Percentiles rank a stretch among this genome's conserved stretches.
These are phyloP conservation scores for Athelia sp. DNA, from an alignment of 1,284 basidiomycete genomes.

Conservation along the genomic window DNA sequence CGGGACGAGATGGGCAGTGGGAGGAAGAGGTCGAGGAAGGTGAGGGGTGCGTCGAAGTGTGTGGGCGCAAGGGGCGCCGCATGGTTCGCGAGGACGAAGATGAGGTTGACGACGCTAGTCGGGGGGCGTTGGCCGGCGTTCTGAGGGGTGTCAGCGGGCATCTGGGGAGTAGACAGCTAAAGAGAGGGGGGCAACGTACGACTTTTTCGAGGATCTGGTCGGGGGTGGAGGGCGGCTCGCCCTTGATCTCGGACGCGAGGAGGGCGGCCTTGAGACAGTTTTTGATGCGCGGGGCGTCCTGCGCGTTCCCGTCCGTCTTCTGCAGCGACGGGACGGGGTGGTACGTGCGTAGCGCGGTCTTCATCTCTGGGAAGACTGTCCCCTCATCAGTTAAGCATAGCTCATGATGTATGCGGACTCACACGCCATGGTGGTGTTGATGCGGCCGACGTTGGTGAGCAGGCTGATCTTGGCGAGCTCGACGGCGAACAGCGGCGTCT, in stretches of 20 bases:
- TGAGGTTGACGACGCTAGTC: slow-evolving; percentile 75
- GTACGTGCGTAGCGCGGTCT: slow-evolving; percentile 76
- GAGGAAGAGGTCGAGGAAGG: slow-evolving; percentile 79
- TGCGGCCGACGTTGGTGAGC: slow-evolving; percentile 75
- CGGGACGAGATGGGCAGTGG: slow-evolving; percentile 68
- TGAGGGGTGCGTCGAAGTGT: slow-evolving; percentile 49
- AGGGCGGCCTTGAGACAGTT: slow-evolving; percentile 55
- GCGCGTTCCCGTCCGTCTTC: slow-evolving; percentile 68
- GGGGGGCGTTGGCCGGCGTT: slow-evolving; percentile 59
- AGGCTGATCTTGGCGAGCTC: slow-evolving; percentile 77
- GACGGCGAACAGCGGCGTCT: slow-evolving; percentile 59
- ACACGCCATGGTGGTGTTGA: slow-evolving; percentile 87
- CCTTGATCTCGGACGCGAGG: slow-evolving; percentile 66
- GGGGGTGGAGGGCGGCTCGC: slow-evolving; percentile 62
- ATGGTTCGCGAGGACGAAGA: slow-evolving; percentile 72
- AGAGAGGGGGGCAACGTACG: too few relatives aligned
- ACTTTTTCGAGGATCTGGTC: slow-evolving; percentile 61
- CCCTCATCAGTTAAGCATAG: background rate
- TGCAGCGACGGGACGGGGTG: slow-evolving; percentile 82
- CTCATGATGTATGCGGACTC: slow-evolving; percentile 32
- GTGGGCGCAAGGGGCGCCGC: slow-evolving; percentile 39
- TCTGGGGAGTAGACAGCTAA: too few relatives aligned
- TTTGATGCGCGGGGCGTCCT: slow-evolving; percentile 80
- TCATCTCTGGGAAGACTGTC: slow-evolving; percentile 75
- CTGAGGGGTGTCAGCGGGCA: too few relatives aligned